Percentiles rank a stretch among this genome's conserved stretches.
Evolutionary conservation across 164 flowering plant genomes (phyloP).

Genomic region (Euptelea pleiosperma): DNA sequence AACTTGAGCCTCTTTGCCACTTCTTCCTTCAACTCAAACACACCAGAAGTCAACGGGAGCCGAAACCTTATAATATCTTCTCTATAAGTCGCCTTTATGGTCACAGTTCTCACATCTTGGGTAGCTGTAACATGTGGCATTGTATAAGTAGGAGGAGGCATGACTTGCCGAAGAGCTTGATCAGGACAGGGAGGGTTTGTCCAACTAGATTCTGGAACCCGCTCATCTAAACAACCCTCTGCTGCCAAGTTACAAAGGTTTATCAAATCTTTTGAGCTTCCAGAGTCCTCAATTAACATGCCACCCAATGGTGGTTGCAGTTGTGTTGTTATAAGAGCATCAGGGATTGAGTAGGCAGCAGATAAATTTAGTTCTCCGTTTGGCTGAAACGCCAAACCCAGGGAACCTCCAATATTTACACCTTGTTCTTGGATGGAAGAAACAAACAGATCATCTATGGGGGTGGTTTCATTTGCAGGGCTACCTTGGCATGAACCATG

Average conservation of each 20-base stretch:
- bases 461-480: conserved; percentile 40
- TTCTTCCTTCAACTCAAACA: conserved; percentile 70
- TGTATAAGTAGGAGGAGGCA: conserved; percentile 17
- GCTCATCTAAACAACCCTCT: conserved; percentile 47
- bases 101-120: conserved; percentile 50
- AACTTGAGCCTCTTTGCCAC: conserved; percentile 80
- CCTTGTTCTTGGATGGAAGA: conserved; percentile 28
- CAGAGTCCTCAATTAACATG: conserved; percentile 70
- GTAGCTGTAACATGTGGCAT: conserved; percentile 25
- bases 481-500: conserved; percentile 76
- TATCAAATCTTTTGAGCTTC: conserved; percentile 79
- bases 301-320: conserved; percentile 47
- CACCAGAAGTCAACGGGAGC: conserved; percentile 43
- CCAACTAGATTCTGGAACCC: conserved; percentile 39
- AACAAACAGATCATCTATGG: conserved; percentile 29
- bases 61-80: conserved; percentile 83
- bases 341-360: conserved; percentile 33
- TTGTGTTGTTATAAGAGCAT: conserved; percentile 29
- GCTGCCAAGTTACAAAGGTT: conserved; percentile 52
- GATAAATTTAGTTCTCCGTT: conserved; percentile 30
- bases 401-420: conserved; percentile 19
- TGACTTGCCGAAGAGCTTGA: conserved; percentile 24
- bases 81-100: conserved; percentile 72
- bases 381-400: conserved; percentile 28
- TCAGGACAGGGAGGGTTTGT: conserved; percentile 27